Conservation (phyloP, 768 basidiomycete genomes). For the Naematelia aurantialba region DNA sequence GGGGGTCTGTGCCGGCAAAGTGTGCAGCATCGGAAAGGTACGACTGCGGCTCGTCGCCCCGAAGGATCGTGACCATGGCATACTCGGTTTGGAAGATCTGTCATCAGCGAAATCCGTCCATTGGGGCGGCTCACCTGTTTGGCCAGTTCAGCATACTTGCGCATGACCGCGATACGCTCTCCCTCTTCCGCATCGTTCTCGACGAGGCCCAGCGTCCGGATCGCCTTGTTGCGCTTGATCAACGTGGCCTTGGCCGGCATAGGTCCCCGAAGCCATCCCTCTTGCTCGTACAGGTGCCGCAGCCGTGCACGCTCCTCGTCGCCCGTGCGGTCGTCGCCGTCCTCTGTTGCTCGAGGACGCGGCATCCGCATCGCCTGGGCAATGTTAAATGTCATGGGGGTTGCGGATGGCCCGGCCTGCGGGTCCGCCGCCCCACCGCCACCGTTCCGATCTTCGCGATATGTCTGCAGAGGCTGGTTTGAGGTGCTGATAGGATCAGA, state of each 20-base stretch:
- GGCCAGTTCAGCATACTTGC: slow-evolving; percentile 39
- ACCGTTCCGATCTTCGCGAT: neutral
- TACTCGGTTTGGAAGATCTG: neutral
- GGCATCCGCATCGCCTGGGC: neutral
- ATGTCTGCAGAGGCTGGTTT: neutral
- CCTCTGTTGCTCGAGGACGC: neutral
- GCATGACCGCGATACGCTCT: slow-evolving; percentile 23
- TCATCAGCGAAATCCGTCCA: neutral
- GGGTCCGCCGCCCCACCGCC: neutral
- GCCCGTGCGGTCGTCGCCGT: slow-evolving; percentile 6
- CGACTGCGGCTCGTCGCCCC: neutral
- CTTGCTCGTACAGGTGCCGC: slow-evolving; percentile 20
- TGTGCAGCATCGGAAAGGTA: neutral
- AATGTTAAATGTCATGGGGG: neutral
- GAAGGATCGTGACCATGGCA: neutral
- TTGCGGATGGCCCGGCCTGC: neutral
- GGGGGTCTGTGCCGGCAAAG: neutral
- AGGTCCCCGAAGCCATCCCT: slow-evolving; percentile 41
- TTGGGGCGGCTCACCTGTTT: slow-evolving; percentile 13
- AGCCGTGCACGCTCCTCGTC: slow-evolving; percentile 23
- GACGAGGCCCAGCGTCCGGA: slow-evolving; percentile 22
- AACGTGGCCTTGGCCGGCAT: slow-evolving; percentile 11
- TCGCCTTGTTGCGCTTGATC: slow-evolving; percentile 14
- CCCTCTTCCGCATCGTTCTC: slow-evolving; percentile 17
- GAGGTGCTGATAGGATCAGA: too few relatives aligned